A percentile compares a stretch with the other conserved stretches of the same genome.
Evolutionary conservation across 2,329 filamentous ascomycete genomes (phyloP).

Genomic region (Colletotrichum costaricense): DNA sequence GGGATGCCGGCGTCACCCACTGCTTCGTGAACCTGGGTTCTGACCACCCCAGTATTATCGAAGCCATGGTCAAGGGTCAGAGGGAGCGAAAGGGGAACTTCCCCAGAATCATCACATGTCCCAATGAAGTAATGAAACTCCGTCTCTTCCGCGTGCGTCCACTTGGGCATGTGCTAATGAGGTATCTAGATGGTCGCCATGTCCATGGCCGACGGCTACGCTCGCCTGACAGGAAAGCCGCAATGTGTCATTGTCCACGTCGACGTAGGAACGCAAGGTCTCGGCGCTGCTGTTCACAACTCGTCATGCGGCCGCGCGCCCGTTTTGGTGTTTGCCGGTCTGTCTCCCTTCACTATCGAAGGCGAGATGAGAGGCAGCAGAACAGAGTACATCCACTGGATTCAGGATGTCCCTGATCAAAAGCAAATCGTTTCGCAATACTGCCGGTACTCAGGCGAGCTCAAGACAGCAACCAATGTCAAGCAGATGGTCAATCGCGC

Average conservation of each 20-base stretch:
- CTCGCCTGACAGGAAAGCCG: slow-evolving; percentile 73
- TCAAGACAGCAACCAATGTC: slow-evolving; percentile 82
- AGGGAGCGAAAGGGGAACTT: slow-evolving; percentile 71
- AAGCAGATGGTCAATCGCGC: slow-evolving; percentile 87
- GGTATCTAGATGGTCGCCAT: slow-evolving; percentile 75
- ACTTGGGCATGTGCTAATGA: neutral
- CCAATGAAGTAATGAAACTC: slow-evolving; percentile 69
- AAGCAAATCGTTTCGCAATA: slow-evolving; percentile 82
- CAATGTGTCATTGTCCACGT: slow-evolving; percentile 81
- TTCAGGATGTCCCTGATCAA: slow-evolving; percentile 81
- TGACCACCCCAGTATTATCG: slow-evolving; percentile 77
- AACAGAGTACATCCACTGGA: slow-evolving; percentile 84
- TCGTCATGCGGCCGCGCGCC: slow-evolving; percentile 76
- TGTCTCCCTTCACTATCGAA: slow-evolving; percentile 78
- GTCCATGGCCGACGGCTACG: slow-evolving; percentile 81
- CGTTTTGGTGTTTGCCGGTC: slow-evolving; percentile 77
- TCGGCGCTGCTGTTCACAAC: slow-evolving; percentile 79
- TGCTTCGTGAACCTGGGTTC: slow-evolving; percentile 72
- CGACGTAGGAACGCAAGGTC: slow-evolving; percentile 79
- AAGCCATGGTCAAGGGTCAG: slow-evolving; percentile 79
- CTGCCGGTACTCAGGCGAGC: slow-evolving; percentile 80
- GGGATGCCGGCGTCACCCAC: slow-evolving; percentile 73
- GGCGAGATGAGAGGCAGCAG: slow-evolving; percentile 77
- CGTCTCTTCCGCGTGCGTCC: neutral
- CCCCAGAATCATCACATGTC: slow-evolving; percentile 77